These are phyloP conservation scores for Knufia fluminis DNA, from an alignment of 2,329 filamentous ascomycete species.

Conservation along the genomic window DNA sequence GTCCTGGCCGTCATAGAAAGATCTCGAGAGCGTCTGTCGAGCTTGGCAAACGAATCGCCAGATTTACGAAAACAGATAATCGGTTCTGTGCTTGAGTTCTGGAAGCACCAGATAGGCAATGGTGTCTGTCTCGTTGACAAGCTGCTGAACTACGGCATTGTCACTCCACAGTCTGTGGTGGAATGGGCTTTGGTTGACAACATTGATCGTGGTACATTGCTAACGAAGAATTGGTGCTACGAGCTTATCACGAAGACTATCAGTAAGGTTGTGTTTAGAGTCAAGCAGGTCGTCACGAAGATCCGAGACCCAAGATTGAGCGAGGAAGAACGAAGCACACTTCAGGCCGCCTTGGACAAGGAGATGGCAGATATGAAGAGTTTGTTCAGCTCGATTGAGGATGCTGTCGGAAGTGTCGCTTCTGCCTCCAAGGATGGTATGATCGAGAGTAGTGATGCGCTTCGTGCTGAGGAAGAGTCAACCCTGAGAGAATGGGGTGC, in stretches of 20 bases:
- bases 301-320: conserved; percentile 49
- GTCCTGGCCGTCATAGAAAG: conserved; percentile 93
- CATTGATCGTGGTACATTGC: conserved; percentile 53
- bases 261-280: conserved; percentile 76
- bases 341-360: conserved; percentile 52
- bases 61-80: conserved; percentile 80
- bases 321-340: conserved; percentile 45
- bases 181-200: conserved; percentile 76
- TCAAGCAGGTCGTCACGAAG: conserved; percentile 66
- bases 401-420: conserved; percentile 64
- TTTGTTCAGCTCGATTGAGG: conserved; percentile 72
- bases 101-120: conserved; percentile 83
- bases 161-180: conserved; percentile 74
- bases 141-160: conserved; percentile 90
- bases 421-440: conserved; percentile 63
- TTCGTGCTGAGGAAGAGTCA: conserved; percentile 42
- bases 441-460: conserved; percentile 56
- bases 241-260: conserved; percentile 87
- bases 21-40: conserved; percentile 77
- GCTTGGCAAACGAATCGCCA: conserved; percentile 65
- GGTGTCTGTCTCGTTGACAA: conserved; percentile 93
- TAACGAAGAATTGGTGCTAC: conserved; percentile 69
- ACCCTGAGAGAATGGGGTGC: conserved; percentile 68
- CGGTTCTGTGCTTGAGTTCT: conserved; percentile 81
- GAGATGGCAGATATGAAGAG: conserved; percentile 68